phyloP scores from a whole-genome alignment of 1,139 yeast species.

The Protomyces gravidus region DNA sequence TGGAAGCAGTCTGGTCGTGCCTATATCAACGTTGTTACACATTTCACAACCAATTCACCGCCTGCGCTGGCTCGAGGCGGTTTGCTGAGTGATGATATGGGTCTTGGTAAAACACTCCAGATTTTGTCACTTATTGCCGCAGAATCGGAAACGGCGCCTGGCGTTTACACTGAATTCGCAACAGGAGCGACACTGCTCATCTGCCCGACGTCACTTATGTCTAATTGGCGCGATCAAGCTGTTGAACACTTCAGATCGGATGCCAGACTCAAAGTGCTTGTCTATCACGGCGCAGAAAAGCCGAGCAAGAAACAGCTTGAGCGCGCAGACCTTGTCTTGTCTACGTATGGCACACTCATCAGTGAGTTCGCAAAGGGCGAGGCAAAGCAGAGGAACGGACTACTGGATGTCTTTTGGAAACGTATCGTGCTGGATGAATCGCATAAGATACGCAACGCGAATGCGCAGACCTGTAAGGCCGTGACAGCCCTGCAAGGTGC shows the following conservation, averaged over 20 bases:
- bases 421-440: conserved; percentile 88
- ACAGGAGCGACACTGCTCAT: conserved; percentile 66
- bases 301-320: conserved; percentile 38
- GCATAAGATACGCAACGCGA: conserved; percentile 77
- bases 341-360: conserved; percentile 84
- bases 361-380: conserved; percentile 47
- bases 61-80: conserved; percentile 54
- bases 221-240: conserved; percentile 86
- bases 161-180: not conserved
- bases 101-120: conserved; percentile 87
- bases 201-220: conserved; percentile 82
- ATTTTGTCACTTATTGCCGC: conserved; percentile 63
- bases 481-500: conserved; percentile 59
- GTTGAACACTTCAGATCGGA: conserved; percentile 48
- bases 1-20: conserved; percentile 64
- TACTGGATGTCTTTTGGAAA: conserved; percentile 70
- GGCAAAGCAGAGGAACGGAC: conserved; percentile 57
- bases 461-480: conserved; percentile 77
- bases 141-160: conserved; percentile 22
- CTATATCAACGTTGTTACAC: conserved; percentile 30
- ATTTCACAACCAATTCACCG: conserved; percentile 3
- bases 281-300: conserved; percentile 68
- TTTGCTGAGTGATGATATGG: conserved; percentile 93
- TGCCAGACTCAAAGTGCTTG: conserved; percentile 38
- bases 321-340: conserved; percentile 54